Evolutionary conservation across 371 early-diverging fungal species (phyloP), one percentile per base, ranked within the genome.

Genomic region (Circinella umbellata): DNA sequence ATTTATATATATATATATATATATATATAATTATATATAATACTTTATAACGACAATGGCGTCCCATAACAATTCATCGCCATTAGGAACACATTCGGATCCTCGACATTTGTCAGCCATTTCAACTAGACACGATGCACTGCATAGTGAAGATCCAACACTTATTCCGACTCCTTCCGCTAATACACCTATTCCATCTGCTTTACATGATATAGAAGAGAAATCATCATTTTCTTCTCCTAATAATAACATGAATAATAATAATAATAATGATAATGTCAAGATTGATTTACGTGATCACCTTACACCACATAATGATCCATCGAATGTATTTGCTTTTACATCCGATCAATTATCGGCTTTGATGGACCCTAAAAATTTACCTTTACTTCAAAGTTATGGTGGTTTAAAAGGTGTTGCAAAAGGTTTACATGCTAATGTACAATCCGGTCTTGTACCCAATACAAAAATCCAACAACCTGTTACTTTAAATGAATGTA

Each of bases 301-400:
- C 37, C 71, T 76, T 47, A 76, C 55, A 6, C 77, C 81, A 36
- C 85, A 85, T 61, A 76, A 78, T 64, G 82, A 85, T 61, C 76
- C 85, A 4, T 53, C 63, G 54, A 87, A 83, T 18, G 82, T 87
- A 0, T 90, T 87, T 76, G 79, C 85, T 5, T 88, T 86, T 78
- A 78, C 78, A 8, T 81, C 83, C 0, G 74, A 75, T 10, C 83
- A 90, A 69, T 69, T 89, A 6, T 79, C 79, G 39, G 76, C 76
- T 36, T 67, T 89, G 39, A 81, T 86, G 69, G 90, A 90, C 75
- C 89, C 89, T 17, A 88, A 89, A 70, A 80, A 86, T 34, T 64
- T 86, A 36, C 82, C 82, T 13, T 72, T 82, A 4, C 71, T 90
- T 11, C 69, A 74, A 18, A 66, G 65, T 4, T 83, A 73, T 59